phyloP scores from a whole-genome alignment of 2,329 filamentous ascomycete genomes.

The Penicillium sumatraense region DNA sequence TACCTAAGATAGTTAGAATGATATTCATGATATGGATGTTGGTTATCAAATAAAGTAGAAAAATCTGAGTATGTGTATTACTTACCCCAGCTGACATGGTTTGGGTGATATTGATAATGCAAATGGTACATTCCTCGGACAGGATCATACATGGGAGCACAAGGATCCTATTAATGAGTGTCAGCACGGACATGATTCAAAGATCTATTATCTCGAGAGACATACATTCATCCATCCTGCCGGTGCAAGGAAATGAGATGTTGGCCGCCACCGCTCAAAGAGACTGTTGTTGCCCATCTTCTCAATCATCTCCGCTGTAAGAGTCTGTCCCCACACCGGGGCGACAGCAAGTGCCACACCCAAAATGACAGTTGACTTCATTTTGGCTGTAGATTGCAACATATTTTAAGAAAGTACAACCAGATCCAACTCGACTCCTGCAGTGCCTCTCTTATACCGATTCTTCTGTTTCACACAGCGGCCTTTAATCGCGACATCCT shows the following conservation, averaged over 20 bases:
- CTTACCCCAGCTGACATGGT: conserved; percentile 21
- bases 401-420: not conserved
- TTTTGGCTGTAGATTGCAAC: not conserved
- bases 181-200: too few relatives aligned
- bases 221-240: conserved; percentile 23
- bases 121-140: conserved; percentile 15
- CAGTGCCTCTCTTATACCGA: not conserved
- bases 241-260: conserved; percentile 21
- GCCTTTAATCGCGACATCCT: conserved; percentile 24
- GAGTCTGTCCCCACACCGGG: conserved; percentile 8
- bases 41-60: too few relatives aligned
- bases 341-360: conserved; percentile 4
- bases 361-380: conserved; percentile 8
- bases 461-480: not conserved
- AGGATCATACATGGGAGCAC: conserved; percentile 19
- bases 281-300: conserved; percentile 21
- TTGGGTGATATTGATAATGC: conserved; percentile 22
- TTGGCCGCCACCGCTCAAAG: conserved; percentile 19
- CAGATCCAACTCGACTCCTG: not conserved
- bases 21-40: too few relatives aligned
- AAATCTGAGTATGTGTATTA: not conserved
- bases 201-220: too few relatives aligned
- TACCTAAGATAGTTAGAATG: conserved; percentile 10
- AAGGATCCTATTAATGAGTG: conserved; percentile 12
- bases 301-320: conserved; percentile 16